Conservation (phyloP, 1,284 basidiomycete species). For the Fomitopsis betulina region DNA sequence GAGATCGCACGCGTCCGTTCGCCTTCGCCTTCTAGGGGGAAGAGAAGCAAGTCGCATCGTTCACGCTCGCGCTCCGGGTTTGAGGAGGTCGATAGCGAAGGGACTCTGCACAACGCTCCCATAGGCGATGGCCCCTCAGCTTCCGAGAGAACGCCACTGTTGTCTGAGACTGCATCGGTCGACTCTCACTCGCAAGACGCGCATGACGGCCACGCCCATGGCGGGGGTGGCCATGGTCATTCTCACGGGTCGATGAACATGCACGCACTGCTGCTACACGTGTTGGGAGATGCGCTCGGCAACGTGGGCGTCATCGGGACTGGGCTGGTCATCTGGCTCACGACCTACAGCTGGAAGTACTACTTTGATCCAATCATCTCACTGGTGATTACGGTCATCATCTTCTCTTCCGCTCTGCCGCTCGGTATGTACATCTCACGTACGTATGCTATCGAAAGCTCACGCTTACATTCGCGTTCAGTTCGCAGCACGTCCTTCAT, state of each 20-base stretch:
- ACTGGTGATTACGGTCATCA: constrained; percentile 93
- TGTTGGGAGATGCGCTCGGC: constrained; percentile 94
- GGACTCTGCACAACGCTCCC: constrained; percentile 8
- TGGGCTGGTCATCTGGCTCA: constrained; percentile 90
- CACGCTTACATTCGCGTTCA: constrained; percentile 21
- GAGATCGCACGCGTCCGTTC: constrained; percentile 65
- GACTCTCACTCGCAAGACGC: constrained; percentile 13
- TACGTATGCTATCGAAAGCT: constrained; percentile 6
- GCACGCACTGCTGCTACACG: constrained; percentile 91
- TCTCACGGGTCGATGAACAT: constrained; percentile 94
- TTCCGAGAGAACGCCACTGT: constrained; percentile 23
- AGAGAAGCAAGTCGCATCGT: constrained; percentile 25
- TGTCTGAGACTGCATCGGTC: constrained; percentile 15
- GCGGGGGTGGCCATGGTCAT: constrained; percentile 39
- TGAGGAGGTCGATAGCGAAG: constrained; percentile 13
- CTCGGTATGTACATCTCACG: constrained; percentile 56
- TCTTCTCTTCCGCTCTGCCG: constrained; percentile 93
- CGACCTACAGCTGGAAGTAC: constrained; percentile 74
- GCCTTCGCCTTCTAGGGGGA: constrained; percentile 32
- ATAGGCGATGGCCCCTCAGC: constrained; percentile 4
- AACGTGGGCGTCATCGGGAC: constrained; percentile 97
- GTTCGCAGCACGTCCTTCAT: constrained; percentile 96
- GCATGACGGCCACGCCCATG: constrained; percentile 10
- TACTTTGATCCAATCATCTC: constrained; percentile 96
- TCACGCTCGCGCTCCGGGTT: constrained; percentile 25